Evolutionary conservation across 495 filamentous ascomycete genomes (phyloP).

Genomic region (Trichoderma orchidacearum): DNA sequence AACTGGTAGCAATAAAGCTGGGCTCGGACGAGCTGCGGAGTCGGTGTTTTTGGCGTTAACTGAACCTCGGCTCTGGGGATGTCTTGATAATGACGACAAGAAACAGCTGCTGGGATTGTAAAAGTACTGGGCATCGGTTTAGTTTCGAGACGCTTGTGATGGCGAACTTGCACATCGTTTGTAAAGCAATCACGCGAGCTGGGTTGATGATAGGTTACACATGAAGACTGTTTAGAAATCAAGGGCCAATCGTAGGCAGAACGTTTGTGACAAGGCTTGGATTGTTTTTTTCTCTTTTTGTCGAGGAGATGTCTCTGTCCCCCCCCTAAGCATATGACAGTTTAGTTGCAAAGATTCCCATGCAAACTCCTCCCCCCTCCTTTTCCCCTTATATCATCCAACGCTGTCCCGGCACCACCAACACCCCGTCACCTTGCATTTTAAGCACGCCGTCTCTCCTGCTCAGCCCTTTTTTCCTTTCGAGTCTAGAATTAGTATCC

Average conservation of each 20-base stretch:
- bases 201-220: not conserved
- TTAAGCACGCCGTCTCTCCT: not conserved
- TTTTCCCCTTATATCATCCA: not conserved
- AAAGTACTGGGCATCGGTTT: not conserved
- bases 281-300: not conserved
- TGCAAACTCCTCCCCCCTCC: not conserved
- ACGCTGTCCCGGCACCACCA: not conserved
- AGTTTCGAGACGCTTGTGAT: not conserved
- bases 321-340: not conserved
- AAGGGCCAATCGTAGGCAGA: not conserved
- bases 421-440: not conserved
- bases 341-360: not conserved
- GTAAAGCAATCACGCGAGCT: too few relatives aligned
- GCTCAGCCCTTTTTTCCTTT: not conserved
- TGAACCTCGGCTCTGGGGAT: not conserved
- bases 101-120: not conserved
- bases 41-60: not conserved
- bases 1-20: not conserved
- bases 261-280: not conserved
- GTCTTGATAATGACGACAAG: not conserved
- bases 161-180: too few relatives aligned
- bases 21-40: not conserved
- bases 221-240: too few relatives aligned
- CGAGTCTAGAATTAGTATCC: conserved; percentile 42
- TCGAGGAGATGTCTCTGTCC: not conserved